Conservation (phyloP, 2,329 filamentous ascomycete species). For the Verticillium klebahnii region DNA sequence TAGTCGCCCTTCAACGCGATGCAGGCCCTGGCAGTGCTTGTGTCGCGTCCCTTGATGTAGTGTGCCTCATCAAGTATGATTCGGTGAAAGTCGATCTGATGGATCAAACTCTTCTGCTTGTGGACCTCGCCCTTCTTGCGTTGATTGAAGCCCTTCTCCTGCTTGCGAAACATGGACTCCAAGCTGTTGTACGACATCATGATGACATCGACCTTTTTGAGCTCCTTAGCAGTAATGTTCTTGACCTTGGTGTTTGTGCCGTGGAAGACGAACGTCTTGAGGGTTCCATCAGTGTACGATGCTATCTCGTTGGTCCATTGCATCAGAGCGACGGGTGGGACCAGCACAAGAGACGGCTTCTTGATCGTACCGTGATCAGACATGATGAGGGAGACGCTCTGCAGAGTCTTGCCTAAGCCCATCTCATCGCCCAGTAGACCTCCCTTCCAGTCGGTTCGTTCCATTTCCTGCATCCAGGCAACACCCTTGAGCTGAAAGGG, state of each 20-base stretch:
- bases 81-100: conserved; percentile 82
- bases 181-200: conserved; percentile 95
- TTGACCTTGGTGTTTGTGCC: conserved; percentile 82
- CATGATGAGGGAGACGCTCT: conserved; percentile 97
- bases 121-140: conserved; percentile 68
- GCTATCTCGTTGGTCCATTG: conserved; percentile 86
- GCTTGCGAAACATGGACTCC: conserved; percentile 88
- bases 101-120: conserved; percentile 76
- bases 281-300: conserved; percentile 76
- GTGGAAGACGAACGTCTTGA: conserved; percentile 90
- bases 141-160: conserved; percentile 77
- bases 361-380: conserved; percentile 84
- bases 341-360: conserved; percentile 74
- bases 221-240: conserved; percentile 65
- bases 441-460: conserved; percentile 78
- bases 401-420: conserved; percentile 98
- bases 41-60: conserved; percentile 86
- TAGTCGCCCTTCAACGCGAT: conserved; percentile 84
- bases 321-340: conserved; percentile 91
- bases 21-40: conserved; percentile 90
- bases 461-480: conserved; percentile 91
- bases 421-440: conserved; percentile 95
- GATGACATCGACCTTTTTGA: conserved; percentile 85
- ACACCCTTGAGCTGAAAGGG: conserved; percentile 91
- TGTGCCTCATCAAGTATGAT: conserved; percentile 94